These are phyloP conservation scores for Glycyrrhiza uralensis DNA, from an alignment of 306 rosid genomes.

Conservation along the genomic window DNA sequence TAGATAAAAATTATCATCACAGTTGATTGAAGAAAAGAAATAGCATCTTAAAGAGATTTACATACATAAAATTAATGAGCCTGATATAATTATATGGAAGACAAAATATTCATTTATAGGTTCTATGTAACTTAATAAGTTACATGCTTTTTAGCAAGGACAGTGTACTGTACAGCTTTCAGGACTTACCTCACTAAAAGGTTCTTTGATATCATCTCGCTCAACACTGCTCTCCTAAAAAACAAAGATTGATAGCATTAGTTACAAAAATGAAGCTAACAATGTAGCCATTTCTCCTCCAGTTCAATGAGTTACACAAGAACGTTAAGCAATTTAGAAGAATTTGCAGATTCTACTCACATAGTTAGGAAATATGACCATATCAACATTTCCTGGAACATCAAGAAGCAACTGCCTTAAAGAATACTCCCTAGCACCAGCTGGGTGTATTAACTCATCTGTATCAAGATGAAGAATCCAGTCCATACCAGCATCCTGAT, in stretches of 20 bases:
- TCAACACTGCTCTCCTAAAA: constrained; percentile 91
- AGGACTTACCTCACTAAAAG: constrained; percentile 80
- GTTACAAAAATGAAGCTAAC: constrained; percentile 22
- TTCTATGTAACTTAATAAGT: background rate
- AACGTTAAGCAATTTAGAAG: background rate
- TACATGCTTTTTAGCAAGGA: constrained; percentile 12
- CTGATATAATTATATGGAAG: constrained; percentile 6
- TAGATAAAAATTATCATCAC: background rate
- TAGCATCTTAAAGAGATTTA: background rate
- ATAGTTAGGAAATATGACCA: constrained; percentile 94
- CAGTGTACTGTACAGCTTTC: background rate
- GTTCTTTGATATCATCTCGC: constrained; percentile 89
- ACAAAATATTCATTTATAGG: background rate
- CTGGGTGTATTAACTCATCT: constrained; percentile 92
- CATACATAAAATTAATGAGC: background rate
- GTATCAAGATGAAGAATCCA: constrained; percentile 98
- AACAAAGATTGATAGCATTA: constrained; percentile 21
- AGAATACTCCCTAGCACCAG: constrained; percentile 88
- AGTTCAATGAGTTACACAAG: constrained; percentile 14
- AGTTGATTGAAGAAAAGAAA: constrained; percentile 20
- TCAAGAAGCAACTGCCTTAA: constrained; percentile 87
- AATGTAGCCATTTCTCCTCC: background rate
- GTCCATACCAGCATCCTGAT: constrained; percentile 87
- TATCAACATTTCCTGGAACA: constrained; percentile 85
- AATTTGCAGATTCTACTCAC: constrained; percentile 52